Conservation (phyloP, 2,329 filamentous ascomycete genomes). For the Paecilomyces sp. region DNA sequence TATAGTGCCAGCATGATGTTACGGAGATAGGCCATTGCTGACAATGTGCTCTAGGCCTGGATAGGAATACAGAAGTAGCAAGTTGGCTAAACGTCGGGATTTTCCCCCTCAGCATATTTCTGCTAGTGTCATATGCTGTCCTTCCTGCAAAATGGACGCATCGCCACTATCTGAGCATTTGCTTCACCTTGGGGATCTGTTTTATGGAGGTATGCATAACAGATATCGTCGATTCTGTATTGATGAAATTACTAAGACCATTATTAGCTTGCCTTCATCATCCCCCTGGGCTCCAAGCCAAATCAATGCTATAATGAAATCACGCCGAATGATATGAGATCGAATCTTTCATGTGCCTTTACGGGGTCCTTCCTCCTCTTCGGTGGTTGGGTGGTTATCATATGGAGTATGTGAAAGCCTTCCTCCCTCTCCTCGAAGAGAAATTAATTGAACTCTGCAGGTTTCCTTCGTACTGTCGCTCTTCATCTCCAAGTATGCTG, state of each 20-base stretch:
- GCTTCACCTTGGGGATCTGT: conserved; percentile 66
- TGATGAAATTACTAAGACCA: not conserved
- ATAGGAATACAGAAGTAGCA: conserved; percentile 56
- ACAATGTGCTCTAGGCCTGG: conserved; percentile 37
- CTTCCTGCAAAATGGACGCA: conserved; percentile 84
- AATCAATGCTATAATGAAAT: conserved; percentile 82
- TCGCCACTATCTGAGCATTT: conserved; percentile 88
- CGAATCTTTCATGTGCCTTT: conserved; percentile 72
- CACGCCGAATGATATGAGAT: conserved; percentile 88
- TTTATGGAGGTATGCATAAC: conserved; percentile 67
- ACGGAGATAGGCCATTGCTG: conserved; percentile 3
- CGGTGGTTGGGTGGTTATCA: conserved; percentile 74
- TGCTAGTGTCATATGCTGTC: conserved; percentile 71
- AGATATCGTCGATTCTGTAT: not conserved
- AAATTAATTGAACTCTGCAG: conserved; percentile 18
- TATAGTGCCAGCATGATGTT: conserved; percentile 24
- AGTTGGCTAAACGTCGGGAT: conserved; percentile 77
- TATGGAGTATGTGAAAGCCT: conserved; percentile 59
- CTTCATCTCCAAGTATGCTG: conserved; percentile 97
- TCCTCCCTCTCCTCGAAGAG: not conserved
- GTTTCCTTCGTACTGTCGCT: conserved; percentile 81
- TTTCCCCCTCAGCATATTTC: conserved; percentile 63
- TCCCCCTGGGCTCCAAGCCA: conserved; percentile 72
- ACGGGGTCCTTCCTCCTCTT: conserved; percentile 81
- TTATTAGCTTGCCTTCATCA: conserved; percentile 73